Base-by-base conservation (phyloP, 441 rosid genomes). In the Adansonia grandidieri region DNA sequence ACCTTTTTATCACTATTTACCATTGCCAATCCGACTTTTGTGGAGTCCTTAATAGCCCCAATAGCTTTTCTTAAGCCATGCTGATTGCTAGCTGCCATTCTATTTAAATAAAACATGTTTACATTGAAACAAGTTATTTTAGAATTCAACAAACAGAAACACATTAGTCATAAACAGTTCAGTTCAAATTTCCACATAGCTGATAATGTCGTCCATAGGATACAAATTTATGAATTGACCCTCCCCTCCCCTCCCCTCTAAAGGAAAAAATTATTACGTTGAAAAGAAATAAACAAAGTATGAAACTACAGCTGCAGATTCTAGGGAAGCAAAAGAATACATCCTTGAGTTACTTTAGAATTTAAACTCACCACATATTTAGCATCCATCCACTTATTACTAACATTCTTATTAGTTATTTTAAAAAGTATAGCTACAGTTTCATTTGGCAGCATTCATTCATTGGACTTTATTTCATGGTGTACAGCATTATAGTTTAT, bases 31-130 rank as follows among this genome's bases (percentile, higher is more conserved):
- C 88, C 87, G 77, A 84, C 87, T 9, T 70, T 87, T 32, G 91
- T 87, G 63, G 89, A 42, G 58, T 87, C 88, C 82, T 87, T 88
- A 28, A 88, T 17, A 48, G 80, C 84, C 45, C 84, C 88, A 68
- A 82, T 6, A 11, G 86, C 90, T 74, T 79, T 85, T 70, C 82
- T 81, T 8, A 85, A 45, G 54, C 74, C 77, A 19, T 79, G 75
- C 56, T 82, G 91, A 62, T 79, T 73, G 54, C 81, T 67, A 44
- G 79, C 56, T 74, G 87, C 77, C 87, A 84, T 88, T 80, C 90
- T 84, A 74, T 76, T 76, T 64, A 77, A 83, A 40, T 24, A 75
- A 47, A 71, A 76, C 53, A 22, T 6, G 61, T 24, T 20, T 28
- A 0, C 7, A 32, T 1, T 8, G 40, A 5, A 24, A 64, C 44